Evolutionary conservation across 805 yeast species (phyloP), one percentile per base, ranked within the genome.

Genomic region (Teunomyces aglyptinius): DNA sequence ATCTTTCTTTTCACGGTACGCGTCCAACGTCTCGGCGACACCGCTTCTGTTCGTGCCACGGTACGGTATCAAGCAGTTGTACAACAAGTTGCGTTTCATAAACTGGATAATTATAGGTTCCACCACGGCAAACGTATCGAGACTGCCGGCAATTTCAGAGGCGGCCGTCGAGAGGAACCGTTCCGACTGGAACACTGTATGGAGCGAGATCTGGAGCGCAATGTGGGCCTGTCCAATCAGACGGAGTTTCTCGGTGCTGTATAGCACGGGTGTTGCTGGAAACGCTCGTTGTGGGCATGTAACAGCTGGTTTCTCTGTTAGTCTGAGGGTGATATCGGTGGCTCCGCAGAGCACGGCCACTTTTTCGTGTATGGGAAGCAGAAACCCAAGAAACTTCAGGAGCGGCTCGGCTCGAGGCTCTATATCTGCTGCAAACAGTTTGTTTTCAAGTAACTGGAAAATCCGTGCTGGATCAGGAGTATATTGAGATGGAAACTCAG

Each of bases 51-150:
- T 60, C 13, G 60, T 60, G 4, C 71, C 74, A 31, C 53, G 51
- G 38, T 53, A 67, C 4, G 72, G 72, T n/a, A 68, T 49, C 32
- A 68, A 59, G 13, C 54, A 41, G 8, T 58, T 55, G 40, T 64
- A 57, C 26, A 72, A 45, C 12, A 51, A 45, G 49, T 63, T 59
- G 15, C 50, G 51, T 38, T 58, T 62, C 76, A 72, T 71, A 49
- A 67, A 67, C 19, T 49, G 55, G 6, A 58, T 54, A 10, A 67
- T 54, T 13, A 67, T 38, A 3, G 34, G 19, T 6, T 59, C 55
- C 43, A 59, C 53, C 19, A 48, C 33, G 6, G 44, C 45, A 27
- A 66, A 58, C 34, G 57, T 34, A 7, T 48, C 47, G 28, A 68
- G 49, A 35, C 60, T 59, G 19, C 53, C 49, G 27, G 58, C 55